Conservation (phyloP, 108 stramenopile species). For the Bacterosira constricta region DNA sequence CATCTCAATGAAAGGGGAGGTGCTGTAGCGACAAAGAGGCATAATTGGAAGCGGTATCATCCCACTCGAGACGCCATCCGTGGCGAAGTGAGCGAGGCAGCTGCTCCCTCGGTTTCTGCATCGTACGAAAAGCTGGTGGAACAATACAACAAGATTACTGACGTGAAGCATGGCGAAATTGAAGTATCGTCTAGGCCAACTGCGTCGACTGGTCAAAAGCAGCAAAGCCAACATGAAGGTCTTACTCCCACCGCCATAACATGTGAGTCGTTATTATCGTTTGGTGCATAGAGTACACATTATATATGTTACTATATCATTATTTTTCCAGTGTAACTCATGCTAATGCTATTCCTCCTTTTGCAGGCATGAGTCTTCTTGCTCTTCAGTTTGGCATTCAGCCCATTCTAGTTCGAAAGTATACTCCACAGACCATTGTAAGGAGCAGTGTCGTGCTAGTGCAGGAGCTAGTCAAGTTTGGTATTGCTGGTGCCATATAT, state of each 20-base stretch:
- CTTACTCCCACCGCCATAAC: constrained; percentile 35
- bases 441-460: constrained; percentile 69
- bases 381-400: constrained; percentile 88
- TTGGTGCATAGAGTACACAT: background rate
- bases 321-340: background rate
- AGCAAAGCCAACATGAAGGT: constrained; percentile 1
- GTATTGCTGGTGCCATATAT: constrained; percentile 48
- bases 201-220: background rate
- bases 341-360: background rate
- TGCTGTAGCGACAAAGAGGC: constrained; percentile 23
- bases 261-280: constrained; percentile 1
- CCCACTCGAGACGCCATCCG: background rate
- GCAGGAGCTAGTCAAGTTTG: constrained; percentile 62
- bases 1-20: constrained; percentile 42
- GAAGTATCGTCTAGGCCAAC: background rate
- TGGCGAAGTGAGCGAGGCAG: background rate
- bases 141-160: background rate
- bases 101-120: background rate
- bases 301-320: background rate
- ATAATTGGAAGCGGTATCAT: constrained; percentile 4
- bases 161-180: background rate
- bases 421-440: constrained; percentile 58
- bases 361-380: constrained; percentile 56
- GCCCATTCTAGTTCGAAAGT: constrained; percentile 70
- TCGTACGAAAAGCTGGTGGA: constrained; percentile 3